A percentile compares a stretch with the other conserved stretches of the same genome.
Conservation (phyloP, 2,329 filamentous ascomycete species). For the Aspergillus candidus region DNA sequence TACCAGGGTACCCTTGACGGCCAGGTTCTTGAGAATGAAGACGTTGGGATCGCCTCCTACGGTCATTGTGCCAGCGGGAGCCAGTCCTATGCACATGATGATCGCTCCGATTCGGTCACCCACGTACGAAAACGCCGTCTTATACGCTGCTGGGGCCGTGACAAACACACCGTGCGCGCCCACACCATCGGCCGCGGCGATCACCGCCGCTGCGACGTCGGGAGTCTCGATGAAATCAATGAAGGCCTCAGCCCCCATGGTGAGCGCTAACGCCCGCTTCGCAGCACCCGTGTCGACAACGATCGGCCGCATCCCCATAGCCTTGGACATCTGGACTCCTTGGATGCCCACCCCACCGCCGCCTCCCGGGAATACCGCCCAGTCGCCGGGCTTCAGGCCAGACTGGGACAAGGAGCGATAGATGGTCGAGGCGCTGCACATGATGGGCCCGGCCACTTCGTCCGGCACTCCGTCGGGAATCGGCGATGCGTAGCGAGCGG, state of each 20-base stretch:
- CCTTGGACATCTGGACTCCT: slow-evolving; percentile 49
- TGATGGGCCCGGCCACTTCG: slow-evolving; percentile 53
- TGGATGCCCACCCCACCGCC: slow-evolving; percentile 55
- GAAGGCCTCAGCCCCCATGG: slow-evolving; percentile 51
- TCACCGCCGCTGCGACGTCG: slow-evolving; percentile 36
- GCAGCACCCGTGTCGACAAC: slow-evolving; percentile 49
- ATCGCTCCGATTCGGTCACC: slow-evolving; percentile 41
- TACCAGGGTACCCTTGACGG: slow-evolving; percentile 23
- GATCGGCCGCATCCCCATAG: slow-evolving; percentile 53
- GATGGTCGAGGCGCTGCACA: slow-evolving; percentile 55
- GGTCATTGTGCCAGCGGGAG: slow-evolving; percentile 14
- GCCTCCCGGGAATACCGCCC: slow-evolving; percentile 39
- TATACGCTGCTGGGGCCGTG: slow-evolving; percentile 36
- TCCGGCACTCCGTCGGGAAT: slow-evolving; percentile 53
- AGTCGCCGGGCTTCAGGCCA: slow-evolving; percentile 46
- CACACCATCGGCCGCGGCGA: slow-evolving; percentile 42
- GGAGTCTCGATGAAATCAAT: slow-evolving; percentile 47
- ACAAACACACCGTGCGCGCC: slow-evolving; percentile 44
- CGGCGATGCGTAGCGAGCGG: slow-evolving; percentile 49
- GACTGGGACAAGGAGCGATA: slow-evolving; percentile 52
- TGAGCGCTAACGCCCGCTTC: slow-evolving; percentile 42
- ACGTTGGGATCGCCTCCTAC: slow-evolving; percentile 22
- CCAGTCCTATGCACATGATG: slow-evolving; percentile 49
- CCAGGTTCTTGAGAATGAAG: slow-evolving; percentile 22
- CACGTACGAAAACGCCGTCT: slow-evolving; percentile 37